Conservation (phyloP, 2,329 filamentous ascomycete genomes). For the Ilyonectria mors-panacis region DNA sequence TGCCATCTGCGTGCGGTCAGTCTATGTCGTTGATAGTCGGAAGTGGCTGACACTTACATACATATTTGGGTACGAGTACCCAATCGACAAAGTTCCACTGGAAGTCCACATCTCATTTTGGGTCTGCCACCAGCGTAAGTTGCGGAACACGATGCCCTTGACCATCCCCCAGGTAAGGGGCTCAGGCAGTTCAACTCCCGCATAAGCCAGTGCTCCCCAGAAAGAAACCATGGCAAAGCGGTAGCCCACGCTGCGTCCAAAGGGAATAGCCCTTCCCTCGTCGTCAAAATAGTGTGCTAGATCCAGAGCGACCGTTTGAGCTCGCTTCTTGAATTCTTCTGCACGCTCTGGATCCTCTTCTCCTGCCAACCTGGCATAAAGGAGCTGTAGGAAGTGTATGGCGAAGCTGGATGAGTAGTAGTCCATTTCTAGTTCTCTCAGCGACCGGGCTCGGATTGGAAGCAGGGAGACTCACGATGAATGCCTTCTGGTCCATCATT, state of each 20-base stretch:
- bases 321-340: slow-evolving; percentile 78
- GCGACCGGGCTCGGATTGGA: not conserved
- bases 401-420: slow-evolving; percentile 89
- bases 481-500: slow-evolving; percentile 85
- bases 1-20: slow-evolving; percentile 67
- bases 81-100: slow-evolving; percentile 81
- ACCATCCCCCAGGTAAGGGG: slow-evolving; percentile 85
- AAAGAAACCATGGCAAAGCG: slow-evolving; percentile 90
- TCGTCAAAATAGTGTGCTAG: slow-evolving; percentile 84
- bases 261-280: slow-evolving; percentile 80
- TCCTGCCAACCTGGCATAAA: slow-evolving; percentile 81
- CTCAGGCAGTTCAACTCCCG: slow-evolving; percentile 78
- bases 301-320: slow-evolving; percentile 76
- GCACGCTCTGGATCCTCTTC: slow-evolving; percentile 77
- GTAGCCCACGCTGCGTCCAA: slow-evolving; percentile 84
- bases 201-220: slow-evolving; percentile 84
- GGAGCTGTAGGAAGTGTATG: slow-evolving; percentile 83
- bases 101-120: slow-evolving; percentile 82
- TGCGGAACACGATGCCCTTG: slow-evolving; percentile 81
- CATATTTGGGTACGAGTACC: slow-evolving; percentile 85
- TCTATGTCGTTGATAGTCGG: slow-evolving; percentile 27
- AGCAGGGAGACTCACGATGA: slow-evolving; percentile 64
- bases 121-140: slow-evolving; percentile 85
- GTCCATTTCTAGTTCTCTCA: slow-evolving; percentile 75
- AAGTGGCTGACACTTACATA: slow-evolving; percentile 62